These are phyloP conservation scores for Phytopythium cucurbitacearum DNA, from an alignment of 352 stramenopile species.

Conservation along the genomic window DNA sequence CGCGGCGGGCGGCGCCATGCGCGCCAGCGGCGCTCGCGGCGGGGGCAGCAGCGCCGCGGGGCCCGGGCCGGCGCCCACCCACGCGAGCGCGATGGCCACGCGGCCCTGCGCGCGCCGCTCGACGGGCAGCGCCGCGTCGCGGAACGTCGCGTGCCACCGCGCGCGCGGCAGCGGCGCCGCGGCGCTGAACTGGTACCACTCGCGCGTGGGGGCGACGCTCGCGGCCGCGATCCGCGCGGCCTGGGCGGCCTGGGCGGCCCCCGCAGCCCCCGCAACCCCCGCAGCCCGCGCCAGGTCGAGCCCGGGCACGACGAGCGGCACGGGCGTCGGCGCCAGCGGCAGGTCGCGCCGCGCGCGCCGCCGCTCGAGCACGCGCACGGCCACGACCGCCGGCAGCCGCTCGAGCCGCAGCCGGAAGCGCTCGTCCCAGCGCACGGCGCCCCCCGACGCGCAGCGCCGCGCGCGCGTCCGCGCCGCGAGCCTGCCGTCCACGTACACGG, in stretches of 20 bases:
- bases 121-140: constrained; percentile 40
- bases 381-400: constrained; percentile 46
- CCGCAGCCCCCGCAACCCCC: background rate
- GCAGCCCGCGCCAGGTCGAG: constrained; percentile 6
- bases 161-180: constrained; percentile 27
- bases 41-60: too few species aligned
- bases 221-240: constrained; percentile 24
- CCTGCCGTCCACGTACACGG: constrained; percentile 37
- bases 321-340: constrained; percentile 39
- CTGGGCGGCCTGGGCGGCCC: too few species aligned
- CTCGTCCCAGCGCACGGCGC: constrained; percentile 44
- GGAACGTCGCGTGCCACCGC: constrained; percentile 55
- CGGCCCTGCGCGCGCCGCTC: constrained; percentile 44
- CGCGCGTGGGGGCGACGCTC: constrained; percentile 41
- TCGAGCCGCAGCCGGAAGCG: constrained; percentile 37
- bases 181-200: constrained; percentile 80
- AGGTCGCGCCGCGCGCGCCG: constrained; percentile 25
- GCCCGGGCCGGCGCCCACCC: constrained; percentile 16
- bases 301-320: constrained; percentile 51
- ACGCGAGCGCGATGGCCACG: constrained; percentile 35
- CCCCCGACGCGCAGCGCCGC: constrained; percentile 10
- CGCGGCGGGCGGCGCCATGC: too few species aligned
- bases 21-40: too few species aligned
- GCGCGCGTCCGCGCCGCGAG: constrained; percentile 27
- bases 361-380: constrained; percentile 43